Evolutionary conservation across 805 yeast species (phyloP), one percentile per base, ranked within the genome.

Genomic region (Hanseniaspora hatyaiensis): DNA sequence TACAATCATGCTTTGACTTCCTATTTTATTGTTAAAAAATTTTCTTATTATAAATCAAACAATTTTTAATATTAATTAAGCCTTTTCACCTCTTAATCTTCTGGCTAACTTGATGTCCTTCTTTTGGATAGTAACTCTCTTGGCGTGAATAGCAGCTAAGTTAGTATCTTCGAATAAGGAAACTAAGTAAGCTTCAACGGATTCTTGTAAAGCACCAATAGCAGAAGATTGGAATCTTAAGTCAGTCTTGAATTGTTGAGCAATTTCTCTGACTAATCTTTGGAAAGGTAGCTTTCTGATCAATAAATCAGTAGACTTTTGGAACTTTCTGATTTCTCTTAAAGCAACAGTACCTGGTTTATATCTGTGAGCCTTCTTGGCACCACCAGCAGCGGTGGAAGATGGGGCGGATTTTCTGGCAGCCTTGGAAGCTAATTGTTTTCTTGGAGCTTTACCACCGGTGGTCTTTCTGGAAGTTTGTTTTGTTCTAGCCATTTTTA

Each of bases 71-170:
- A 22, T 23, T 36, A 36, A 23, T 65, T 78, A 83, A 58, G 89
- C 77, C 80, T 92, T 81, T 74, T 83, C 94, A 70, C 96, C 97
- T 73, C 96, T 82, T 67, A 89, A 79, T 75, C 97, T 83, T 75
- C 96, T 83, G 58, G 97, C 98, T 65, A 89, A 77, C 66, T 88
- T 95, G 67, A 89, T 85, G 70, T 89, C 98, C 74, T 88, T 88
- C 85, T 87, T 89, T 77, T 86, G 95, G 64, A 89, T 86, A 56
- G 98, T 89, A 59, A 89, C 97, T 73, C 98, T 82, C 80, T 92
- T 89, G 63, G 97, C 98, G 71, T 89, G 98, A 59, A 87, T 85
- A 56, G 97, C 96, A 73, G 96, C 92, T 74, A 89, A 77, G 75
- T 88, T 89, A 57, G 97, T 92, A 70, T 92, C 97, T 75, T 89